Evolutionary conservation across 768 basidiomycete genomes (phyloP).

Genomic region (Filobasidium floriforme): DNA sequence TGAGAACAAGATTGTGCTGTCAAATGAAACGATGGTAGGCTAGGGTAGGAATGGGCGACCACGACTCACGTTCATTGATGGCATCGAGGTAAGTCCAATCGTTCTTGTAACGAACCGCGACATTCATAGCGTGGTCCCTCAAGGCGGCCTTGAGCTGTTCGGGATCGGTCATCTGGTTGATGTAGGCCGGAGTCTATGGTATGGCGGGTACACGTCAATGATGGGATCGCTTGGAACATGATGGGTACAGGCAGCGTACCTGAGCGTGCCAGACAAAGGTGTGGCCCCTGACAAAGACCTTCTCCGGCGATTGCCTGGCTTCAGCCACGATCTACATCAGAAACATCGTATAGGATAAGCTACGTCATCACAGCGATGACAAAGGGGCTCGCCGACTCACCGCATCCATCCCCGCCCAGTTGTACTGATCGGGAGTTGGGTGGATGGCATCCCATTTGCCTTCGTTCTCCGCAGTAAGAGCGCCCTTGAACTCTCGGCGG

Average conservation of each 20-base stretch:
- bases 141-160: conserved; percentile 30
- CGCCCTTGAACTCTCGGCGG: conserved; percentile 27
- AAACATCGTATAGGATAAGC: neutral
- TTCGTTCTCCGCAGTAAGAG: conserved; percentile 38
- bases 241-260: conserved; percentile 17
- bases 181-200: conserved; percentile 25
- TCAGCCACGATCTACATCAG: conserved; percentile 32
- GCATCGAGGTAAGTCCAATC: conserved; percentile 31
- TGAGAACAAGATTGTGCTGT: conserved; percentile 8
- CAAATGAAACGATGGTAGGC: neutral
- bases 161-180: conserved; percentile 34
- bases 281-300: conserved; percentile 30
- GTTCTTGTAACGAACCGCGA: conserved; percentile 30
- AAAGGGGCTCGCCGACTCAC: conserved; percentile 12
- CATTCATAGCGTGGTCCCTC: conserved; percentile 31
- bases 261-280: conserved; percentile 33
- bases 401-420: conserved; percentile 33
- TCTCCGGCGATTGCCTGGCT: conserved; percentile 26
- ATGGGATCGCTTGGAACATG: neutral
- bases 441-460: conserved; percentile 38
- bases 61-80: conserved; percentile 36
- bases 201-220: neutral
- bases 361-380: neutral
- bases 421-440: conserved; percentile 30
- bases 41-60: neutral